Percentiles rank a stretch among this genome's conserved stretches.
Conservation (phyloP, 73 alveolate species). For the Paramecium sexaurelia region DNA sequence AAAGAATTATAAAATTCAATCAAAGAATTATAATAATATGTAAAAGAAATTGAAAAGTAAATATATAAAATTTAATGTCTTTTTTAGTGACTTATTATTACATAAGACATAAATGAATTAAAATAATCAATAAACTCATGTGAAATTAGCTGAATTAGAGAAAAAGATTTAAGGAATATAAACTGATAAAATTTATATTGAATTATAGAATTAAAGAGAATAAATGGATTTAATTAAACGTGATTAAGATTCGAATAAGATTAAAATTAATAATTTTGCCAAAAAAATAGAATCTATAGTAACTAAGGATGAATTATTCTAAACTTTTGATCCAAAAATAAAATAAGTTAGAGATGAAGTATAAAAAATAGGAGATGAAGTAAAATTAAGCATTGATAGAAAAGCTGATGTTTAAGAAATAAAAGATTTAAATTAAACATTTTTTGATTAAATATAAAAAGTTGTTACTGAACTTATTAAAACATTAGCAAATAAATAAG, state of each 20-base stretch:
- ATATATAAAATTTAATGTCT: not conserved
- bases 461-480: conserved; percentile 54
- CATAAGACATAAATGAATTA: not conserved
- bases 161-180: not conserved
- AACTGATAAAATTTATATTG: conserved; percentile 19
- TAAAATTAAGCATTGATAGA: conserved; percentile 36
- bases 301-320: not conserved
- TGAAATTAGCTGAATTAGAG: not conserved
- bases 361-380: not conserved
- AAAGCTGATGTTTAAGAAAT: conserved; percentile 60
- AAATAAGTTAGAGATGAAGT: conserved; percentile 61
- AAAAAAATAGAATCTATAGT: conserved; percentile 22
- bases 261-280: not conserved
- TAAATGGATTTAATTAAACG: not conserved
- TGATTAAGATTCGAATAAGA: not conserved
- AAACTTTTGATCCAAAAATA: conserved; percentile 26
- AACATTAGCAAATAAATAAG: conserved; percentile 60
- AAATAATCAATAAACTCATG: not conserved
- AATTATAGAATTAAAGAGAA: not conserved
- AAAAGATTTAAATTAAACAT: not conserved
- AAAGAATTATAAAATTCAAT: not conserved
- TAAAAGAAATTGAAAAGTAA: conserved; percentile 19
- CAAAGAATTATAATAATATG: not conserved
- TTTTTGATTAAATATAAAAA: conserved; percentile 49
- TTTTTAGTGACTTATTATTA: not conserved